phyloP scores from a whole-genome alignment of 2,329 filamentous ascomycete species.

The Alternaria incomplexa region DNA sequence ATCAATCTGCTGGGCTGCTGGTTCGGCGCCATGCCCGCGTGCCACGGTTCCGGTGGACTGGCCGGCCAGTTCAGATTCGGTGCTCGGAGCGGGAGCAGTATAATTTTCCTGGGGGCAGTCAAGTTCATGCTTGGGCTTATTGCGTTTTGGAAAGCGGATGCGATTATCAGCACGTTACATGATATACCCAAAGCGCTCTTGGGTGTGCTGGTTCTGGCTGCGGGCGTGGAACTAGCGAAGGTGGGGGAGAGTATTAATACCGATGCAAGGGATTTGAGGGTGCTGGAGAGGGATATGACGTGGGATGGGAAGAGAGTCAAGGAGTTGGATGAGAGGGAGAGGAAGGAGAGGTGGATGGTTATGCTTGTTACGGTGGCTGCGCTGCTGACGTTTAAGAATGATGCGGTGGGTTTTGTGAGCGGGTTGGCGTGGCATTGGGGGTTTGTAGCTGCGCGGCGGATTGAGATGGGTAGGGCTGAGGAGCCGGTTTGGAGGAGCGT shows the following conservation, averaged over 20 bases:
- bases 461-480: conserved; percentile 25
- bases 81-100: conserved; percentile 82
- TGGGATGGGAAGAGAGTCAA: conserved; percentile 55
- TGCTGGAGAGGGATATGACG: conserved; percentile 40
- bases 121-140: conserved; percentile 77
- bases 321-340: conserved; percentile 69
- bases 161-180: conserved; percentile 72
- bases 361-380: conserved; percentile 88
- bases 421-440: conserved; percentile 81
- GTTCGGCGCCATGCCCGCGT: conserved; percentile 95
- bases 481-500: conserved; percentile 33
- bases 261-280: conserved; percentile 65
- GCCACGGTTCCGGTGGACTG: conserved; percentile 88
- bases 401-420: conserved; percentile 83
- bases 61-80: conserved; percentile 93
- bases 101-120: conserved; percentile 77
- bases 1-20: conserved; percentile 89
- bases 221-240: conserved; percentile 84
- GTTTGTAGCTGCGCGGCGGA: conserved; percentile 51
- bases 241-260: conserved; percentile 85
- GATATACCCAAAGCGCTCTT: conserved; percentile 78
- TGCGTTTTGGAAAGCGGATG: conserved; percentile 68
- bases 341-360: conserved; percentile 79
- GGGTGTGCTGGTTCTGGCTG: conserved; percentile 87
- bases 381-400: conserved; percentile 86